These are phyloP conservation scores for Carnegiea gigantea DNA, from an alignment of 179 eudicot species.

Conservation along the genomic window DNA sequence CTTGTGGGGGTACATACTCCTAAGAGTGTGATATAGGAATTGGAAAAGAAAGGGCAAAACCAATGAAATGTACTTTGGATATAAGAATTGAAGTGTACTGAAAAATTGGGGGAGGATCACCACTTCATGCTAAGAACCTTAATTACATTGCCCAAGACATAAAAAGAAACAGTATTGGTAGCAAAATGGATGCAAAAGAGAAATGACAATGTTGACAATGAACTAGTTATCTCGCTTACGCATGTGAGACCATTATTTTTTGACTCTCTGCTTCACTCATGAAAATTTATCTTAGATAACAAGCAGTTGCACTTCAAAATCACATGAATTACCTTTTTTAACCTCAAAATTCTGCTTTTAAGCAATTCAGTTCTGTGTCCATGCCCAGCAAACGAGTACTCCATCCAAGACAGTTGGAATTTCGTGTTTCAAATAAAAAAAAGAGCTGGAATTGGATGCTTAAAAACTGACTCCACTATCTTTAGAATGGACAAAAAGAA, in stretches of 20 bases:
- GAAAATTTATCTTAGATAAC: not conserved
- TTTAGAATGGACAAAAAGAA: too few relatives aligned
- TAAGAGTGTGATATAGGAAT: not conserved
- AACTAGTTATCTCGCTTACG: not conserved
- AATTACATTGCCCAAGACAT: not conserved
- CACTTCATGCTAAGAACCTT: not conserved
- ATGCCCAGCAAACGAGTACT: not conserved
- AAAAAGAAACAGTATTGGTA: not conserved
- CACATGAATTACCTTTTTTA: not conserved
- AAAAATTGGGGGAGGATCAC: not conserved
- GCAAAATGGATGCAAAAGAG: not conserved
- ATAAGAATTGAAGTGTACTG: not conserved
- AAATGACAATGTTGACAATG: not conserved
- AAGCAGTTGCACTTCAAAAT: not conserved
- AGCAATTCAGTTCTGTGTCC: not conserved
- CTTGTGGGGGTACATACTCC: not conserved
- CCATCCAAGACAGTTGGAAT: not conserved
- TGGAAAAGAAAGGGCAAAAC: not conserved
- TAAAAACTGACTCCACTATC: too few relatives aligned
- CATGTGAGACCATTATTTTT: not conserved
- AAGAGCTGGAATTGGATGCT: not conserved
- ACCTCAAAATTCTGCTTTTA: not conserved
- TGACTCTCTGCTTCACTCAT: too few relatives aligned
- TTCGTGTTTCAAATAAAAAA: too few relatives aligned
- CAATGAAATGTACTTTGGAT: not conserved